Evolutionary conservation across 306 rosid species (phyloP).

Genomic region (Nissolia schottii): DNA sequence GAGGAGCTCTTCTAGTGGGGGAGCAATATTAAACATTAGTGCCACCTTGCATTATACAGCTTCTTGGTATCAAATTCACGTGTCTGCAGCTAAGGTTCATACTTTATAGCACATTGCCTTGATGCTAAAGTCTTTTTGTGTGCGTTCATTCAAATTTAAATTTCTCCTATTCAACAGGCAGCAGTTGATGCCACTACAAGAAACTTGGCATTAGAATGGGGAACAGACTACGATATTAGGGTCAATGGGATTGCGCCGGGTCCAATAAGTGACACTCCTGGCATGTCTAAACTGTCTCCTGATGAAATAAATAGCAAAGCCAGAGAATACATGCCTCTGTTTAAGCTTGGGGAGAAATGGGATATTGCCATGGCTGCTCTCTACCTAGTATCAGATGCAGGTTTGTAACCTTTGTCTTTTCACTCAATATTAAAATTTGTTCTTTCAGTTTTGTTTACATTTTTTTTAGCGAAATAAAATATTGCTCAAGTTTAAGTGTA

Average conservation of each 20-base stretch:
- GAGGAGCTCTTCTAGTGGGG: conserved; percentile 59
- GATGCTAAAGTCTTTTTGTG: conserved; percentile 1
- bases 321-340: conserved; percentile 57
- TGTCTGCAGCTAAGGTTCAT: conserved; percentile 93
- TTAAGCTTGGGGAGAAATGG: conserved; percentile 86
- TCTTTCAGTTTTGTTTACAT: neutral
- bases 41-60: conserved; percentile 93
- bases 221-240: conserved; percentile 82
- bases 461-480: neutral
- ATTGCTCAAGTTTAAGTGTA: neutral
- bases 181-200: conserved; percentile 92
- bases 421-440: neutral
- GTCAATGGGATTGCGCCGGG: conserved; percentile 98
- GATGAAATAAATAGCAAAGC: conserved; percentile 49
- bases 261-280: conserved; percentile 82
- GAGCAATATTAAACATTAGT: conserved; percentile 69
- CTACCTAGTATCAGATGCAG: conserved; percentile 85
- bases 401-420: conserved; percentile 35
- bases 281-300: conserved; percentile 82
- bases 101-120: conserved; percentile 20
- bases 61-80: conserved; percentile 90
- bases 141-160: neutral
- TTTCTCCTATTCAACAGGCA: conserved; percentile 50
- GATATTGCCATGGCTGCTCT: conserved; percentile 95
- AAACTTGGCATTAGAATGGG: conserved; percentile 97